Evolutionary conservation across 192 early-diverging fungal genomes (phyloP).

Genomic region (Obelidium mucronatum): DNA sequence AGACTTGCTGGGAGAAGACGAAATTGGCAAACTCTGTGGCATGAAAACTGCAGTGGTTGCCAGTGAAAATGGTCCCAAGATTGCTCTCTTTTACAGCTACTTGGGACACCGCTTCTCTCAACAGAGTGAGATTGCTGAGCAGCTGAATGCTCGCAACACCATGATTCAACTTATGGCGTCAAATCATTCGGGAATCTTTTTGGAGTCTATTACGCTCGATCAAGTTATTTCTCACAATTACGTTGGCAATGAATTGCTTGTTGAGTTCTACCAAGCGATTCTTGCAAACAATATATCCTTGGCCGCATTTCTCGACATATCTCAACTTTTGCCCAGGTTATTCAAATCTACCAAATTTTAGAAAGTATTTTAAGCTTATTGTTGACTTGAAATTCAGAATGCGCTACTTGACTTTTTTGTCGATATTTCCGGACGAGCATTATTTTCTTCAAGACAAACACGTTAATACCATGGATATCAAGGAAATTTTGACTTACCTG

Average conservation of each 20-base stretch:
- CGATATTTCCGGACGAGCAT: slow-evolving; percentile 33
- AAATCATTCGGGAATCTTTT: not conserved
- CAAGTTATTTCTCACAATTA: slow-evolving; percentile 14
- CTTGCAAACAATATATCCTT: not conserved
- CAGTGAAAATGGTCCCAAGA: not conserved
- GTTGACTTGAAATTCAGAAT: slow-evolving; percentile 4
- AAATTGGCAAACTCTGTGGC: not conserved
- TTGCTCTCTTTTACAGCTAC: slow-evolving; percentile 9
- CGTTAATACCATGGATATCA: not conserved
- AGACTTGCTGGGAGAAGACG: slow-evolving; percentile 1
- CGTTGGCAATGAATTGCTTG: not conserved
- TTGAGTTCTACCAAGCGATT: slow-evolving; percentile 1
- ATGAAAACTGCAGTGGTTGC: not conserved
- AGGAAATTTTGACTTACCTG: slow-evolving; percentile 8
- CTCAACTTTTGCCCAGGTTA: slow-evolving; percentile 1
- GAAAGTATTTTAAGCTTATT: slow-evolving; percentile 5
- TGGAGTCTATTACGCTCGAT: not conserved
- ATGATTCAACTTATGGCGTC: not conserved
- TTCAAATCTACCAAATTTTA: not conserved
- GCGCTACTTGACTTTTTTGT: not conserved
- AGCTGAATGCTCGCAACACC: not conserved
- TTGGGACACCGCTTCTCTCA: not conserved
- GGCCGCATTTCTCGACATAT: not conserved
- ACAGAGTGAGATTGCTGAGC: slow-evolving; percentile 1
- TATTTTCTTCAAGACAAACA: not conserved